Percentiles rank a stretch among this genome's conserved stretches.
These are phyloP conservation scores for Tremella mesenterica DNA, from an alignment of 768 basidiomycete species.

Conservation along the genomic window DNA sequence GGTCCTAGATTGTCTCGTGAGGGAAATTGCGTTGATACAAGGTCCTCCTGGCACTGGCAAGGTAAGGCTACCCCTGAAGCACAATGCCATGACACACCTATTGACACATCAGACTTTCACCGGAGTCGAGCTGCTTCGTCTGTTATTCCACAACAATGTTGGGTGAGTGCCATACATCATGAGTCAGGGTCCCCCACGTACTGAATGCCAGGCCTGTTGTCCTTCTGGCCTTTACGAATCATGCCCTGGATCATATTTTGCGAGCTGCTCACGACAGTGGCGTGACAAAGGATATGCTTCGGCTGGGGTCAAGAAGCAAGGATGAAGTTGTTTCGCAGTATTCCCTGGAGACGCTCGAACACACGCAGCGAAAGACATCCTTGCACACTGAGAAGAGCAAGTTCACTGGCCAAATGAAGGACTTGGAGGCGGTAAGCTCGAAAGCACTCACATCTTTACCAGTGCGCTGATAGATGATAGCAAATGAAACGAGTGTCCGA, in stretches of 20 bases:
- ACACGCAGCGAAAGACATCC: conserved; percentile 46
- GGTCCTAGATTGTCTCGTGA: conserved; percentile 54
- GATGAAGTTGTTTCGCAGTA: conserved; percentile 45
- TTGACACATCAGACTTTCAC: conserved; percentile 52
- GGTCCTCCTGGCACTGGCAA: conserved; percentile 79
- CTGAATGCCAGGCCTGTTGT: conserved; percentile 28
- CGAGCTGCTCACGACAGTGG: conserved; percentile 56
- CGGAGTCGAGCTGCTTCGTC: conserved; percentile 60
- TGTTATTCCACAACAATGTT: conserved; percentile 53
- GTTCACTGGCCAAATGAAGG: neutral
- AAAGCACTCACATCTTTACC: no score
- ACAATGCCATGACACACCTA: neutral
- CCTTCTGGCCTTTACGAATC: conserved; percentile 64
- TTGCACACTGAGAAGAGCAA: conserved; percentile 39
- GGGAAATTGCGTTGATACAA: conserved; percentile 62
- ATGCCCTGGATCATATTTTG: conserved; percentile 68
- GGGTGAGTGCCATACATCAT: conserved; percentile 51
- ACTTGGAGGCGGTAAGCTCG: conserved; percentile 13
- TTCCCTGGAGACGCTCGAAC: conserved; percentile 57
- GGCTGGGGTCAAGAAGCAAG: conserved; percentile 53
- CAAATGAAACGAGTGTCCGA: conserved; percentile 49
- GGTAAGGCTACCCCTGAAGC: conserved; percentile 43
- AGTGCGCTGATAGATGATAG: no score
- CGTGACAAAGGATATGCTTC: conserved; percentile 59
- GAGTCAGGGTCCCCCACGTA: neutral